Percentiles rank a stretch among this genome's conserved stretches.
Evolutionary conservation across 441 rosid species (phyloP).

Genomic region (Viola pubescens): DNA sequence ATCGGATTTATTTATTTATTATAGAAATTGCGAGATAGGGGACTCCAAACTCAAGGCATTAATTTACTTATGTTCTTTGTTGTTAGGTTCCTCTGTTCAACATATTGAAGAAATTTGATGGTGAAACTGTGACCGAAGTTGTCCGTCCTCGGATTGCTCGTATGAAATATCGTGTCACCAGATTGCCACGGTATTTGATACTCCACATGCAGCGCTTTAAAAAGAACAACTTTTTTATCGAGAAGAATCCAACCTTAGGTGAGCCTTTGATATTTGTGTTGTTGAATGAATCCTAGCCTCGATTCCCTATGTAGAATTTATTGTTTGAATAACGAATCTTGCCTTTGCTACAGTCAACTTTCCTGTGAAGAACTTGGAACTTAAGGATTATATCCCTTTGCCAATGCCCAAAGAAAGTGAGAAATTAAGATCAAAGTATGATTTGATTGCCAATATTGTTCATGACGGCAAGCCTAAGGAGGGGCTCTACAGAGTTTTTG

Average conservation of each 20-base stretch:
- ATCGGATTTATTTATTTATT: too few relatives aligned
- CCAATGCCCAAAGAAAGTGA: slow-evolving; percentile 55
- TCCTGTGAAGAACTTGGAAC: slow-evolving; percentile 88
- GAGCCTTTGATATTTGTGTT: slow-evolving; percentile 13
- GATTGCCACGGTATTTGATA: slow-evolving; percentile 72
- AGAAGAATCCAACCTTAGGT: slow-evolving; percentile 93
- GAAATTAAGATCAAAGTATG: slow-evolving; percentile 62
- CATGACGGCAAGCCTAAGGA: slow-evolving; percentile 93
- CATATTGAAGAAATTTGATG: slow-evolving; percentile 88
- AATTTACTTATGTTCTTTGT: slow-evolving; percentile 12
- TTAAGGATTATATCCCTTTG: slow-evolving; percentile 89
- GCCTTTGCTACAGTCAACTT: slow-evolving; percentile 64
- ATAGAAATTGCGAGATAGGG: too few relatives aligned
- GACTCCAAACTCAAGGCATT: neutral
- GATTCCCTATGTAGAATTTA: too few relatives aligned
- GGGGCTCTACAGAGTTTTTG: slow-evolving; percentile 83
- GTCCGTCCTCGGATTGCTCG: slow-evolving; percentile 79
- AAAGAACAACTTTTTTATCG: slow-evolving; percentile 84
- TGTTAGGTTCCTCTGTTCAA: slow-evolving; percentile 77
- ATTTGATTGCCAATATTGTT: slow-evolving; percentile 81
- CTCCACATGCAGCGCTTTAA: slow-evolving; percentile 93
- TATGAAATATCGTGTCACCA: slow-evolving; percentile 73
- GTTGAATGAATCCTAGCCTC: neutral
- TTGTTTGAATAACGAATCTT: too few relatives aligned
- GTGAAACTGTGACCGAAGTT: slow-evolving; percentile 76